phyloP scores from a whole-genome alignment of 176 grass and related monocot genomes.

The Avena eriantha region DNA sequence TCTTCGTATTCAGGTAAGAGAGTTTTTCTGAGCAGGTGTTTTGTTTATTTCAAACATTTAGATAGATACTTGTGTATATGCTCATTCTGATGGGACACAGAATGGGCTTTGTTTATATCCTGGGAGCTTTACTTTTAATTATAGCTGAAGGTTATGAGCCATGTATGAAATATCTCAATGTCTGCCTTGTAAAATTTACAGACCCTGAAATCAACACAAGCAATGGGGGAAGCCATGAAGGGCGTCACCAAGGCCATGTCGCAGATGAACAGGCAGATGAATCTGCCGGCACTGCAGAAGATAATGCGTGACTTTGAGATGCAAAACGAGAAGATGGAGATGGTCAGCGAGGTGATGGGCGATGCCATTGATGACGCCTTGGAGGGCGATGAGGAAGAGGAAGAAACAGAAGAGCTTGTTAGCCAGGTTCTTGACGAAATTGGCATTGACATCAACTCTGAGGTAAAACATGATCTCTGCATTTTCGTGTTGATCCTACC shows the following conservation, averaged over 20 bases:
- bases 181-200: not conserved
- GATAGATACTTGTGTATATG: not conserved
- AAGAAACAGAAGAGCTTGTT: slow-evolving; percentile 81
- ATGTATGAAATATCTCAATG: not conserved
- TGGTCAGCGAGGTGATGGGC: slow-evolving; percentile 71
- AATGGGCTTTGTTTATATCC: not conserved
- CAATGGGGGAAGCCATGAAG: slow-evolving; percentile 92
- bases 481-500: not conserved
- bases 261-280: slow-evolving; percentile 86
- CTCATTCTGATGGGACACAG: not conserved
- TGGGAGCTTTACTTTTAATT: not conserved
- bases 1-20: slow-evolving; percentile 81
- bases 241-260: slow-evolving; percentile 79
- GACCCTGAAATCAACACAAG: slow-evolving; percentile 91
- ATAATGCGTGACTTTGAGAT: slow-evolving; percentile 83
- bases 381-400: slow-evolving; percentile 83
- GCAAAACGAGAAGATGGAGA: slow-evolving; percentile 82
- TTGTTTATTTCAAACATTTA: slow-evolving; percentile 8
- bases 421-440: slow-evolving; percentile 90
- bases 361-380: slow-evolving; percentile 79
- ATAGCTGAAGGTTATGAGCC: not conserved
- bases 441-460: slow-evolving; percentile 72
- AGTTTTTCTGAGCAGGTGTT: not conserved
- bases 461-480: slow-evolving; percentile 37
- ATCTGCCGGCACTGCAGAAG: slow-evolving; percentile 67